Evolutionary conservation across 2,329 filamentous ascomycete genomes (phyloP).

Genomic region (Nothopassalora personata): DNA sequence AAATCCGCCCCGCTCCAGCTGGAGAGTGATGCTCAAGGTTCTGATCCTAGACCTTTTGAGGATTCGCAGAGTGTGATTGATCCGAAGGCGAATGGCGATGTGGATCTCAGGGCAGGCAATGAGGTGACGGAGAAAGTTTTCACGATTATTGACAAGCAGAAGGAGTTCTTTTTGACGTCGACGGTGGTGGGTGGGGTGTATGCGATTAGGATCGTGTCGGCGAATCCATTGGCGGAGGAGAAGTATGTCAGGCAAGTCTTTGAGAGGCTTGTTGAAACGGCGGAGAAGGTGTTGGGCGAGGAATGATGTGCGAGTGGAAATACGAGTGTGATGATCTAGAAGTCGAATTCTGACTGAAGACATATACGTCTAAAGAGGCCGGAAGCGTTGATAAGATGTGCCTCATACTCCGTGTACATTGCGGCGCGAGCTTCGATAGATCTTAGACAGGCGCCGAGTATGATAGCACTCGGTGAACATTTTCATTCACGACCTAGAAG

Average conservation of each 20-base stretch:
- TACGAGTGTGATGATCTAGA: too few relatives aligned
- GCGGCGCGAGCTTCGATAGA: background rate
- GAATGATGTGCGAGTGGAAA: background rate
- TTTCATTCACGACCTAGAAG: too few relatives aligned
- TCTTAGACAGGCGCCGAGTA: background rate
- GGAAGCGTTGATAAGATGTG: background rate
- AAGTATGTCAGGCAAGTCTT: constrained; percentile 69
- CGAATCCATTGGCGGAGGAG: constrained; percentile 63
- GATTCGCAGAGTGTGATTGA: constrained; percentile 23
- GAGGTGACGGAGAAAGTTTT: constrained; percentile 67
- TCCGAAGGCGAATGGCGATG: constrained; percentile 7
- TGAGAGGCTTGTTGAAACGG: constrained; percentile 61
- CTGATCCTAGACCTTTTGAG: constrained; percentile 26
- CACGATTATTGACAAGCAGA: constrained; percentile 65
- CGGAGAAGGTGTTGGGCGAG: constrained; percentile 50
- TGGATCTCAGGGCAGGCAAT: constrained; percentile 55
- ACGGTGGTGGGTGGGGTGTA: constrained; percentile 67
- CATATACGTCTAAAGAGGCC: too few relatives aligned
- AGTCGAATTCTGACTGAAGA: too few relatives aligned
- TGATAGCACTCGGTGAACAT: too few relatives aligned
- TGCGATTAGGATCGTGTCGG: constrained; percentile 76
- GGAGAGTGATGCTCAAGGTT: constrained; percentile 25
- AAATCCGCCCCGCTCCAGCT: constrained; percentile 26
- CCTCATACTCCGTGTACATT: background rate
- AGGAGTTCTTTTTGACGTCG: constrained; percentile 77